Evolutionary conservation across 75 land plant genomes (phyloP).

Genomic region (Picea sitchensis): DNA sequence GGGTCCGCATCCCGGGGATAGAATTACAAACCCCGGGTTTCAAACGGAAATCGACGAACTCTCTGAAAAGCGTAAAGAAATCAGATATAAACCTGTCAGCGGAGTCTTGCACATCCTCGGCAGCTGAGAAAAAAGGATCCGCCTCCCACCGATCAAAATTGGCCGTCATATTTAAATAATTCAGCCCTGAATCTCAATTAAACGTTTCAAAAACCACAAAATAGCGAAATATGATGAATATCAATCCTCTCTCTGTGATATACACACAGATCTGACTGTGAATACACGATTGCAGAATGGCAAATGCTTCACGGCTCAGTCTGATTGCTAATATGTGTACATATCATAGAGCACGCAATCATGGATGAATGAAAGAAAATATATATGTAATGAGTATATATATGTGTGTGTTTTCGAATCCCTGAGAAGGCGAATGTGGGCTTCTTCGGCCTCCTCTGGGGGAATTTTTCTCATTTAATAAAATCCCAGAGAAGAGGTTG

Average conservation of each 20-base stretch:
- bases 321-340: not conserved
- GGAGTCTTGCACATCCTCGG: slow-evolving; percentile 85
- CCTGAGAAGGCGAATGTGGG: too few species aligned
- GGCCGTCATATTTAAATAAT: not conserved
- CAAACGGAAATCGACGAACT: not conserved
- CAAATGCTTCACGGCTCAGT: not conserved
- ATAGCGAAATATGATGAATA: not conserved
- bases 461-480: too few species aligned
- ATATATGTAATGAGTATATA: too few species aligned
- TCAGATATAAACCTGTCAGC: slow-evolving; percentile 59
- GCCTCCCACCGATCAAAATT: slow-evolving; percentile 75
- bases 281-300: not conserved
- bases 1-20: not conserved
- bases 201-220: not conserved
- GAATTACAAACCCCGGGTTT: not conserved
- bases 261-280: not conserved
- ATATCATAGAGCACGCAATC: too few species aligned
- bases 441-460: too few species aligned
- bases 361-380: too few species aligned
- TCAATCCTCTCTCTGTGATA: not conserved
- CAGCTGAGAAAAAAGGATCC: slow-evolving; percentile 80
- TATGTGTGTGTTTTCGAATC: too few species aligned
- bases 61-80: slow-evolving; percentile 1
- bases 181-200: not conserved
- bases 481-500: too few species aligned